These are phyloP conservation scores for Thalassiosira livingstoniorum DNA, from an alignment of 352 stramenopile species.

Conservation along the genomic window DNA sequence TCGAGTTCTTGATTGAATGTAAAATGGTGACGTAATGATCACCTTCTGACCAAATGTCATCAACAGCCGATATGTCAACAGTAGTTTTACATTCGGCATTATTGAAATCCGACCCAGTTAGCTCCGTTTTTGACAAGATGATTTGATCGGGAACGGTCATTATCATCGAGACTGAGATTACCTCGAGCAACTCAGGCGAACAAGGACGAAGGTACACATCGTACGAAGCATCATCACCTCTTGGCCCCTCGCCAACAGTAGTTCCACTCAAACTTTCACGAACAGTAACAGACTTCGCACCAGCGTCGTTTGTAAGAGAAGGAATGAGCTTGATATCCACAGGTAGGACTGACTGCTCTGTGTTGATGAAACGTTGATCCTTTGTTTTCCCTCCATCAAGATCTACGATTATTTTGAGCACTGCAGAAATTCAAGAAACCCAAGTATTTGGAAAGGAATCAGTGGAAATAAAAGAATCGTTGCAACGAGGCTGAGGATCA, in stretches of 20 bases:
- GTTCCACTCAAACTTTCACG: constrained; percentile 31
- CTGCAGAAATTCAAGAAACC: no score
- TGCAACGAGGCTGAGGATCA: no score
- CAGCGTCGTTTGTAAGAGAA: constrained; percentile 27
- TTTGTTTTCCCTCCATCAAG: constrained; percentile 36
- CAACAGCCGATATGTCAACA: constrained; percentile 35
- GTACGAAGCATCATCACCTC: constrained; percentile 39
- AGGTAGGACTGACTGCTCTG: constrained; percentile 56
- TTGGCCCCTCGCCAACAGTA: constrained; percentile 45
- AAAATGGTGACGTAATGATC: constrained; percentile 56
- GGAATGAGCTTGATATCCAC: constrained; percentile 53
- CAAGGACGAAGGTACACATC: constrained; percentile 62
- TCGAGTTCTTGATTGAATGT: constrained; percentile 32
- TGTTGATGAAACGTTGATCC: constrained; percentile 43
- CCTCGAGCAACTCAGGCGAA: constrained; percentile 16
- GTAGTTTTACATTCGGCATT: constrained; percentile 48
- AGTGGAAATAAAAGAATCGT: no score
- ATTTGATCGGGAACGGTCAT: constrained; percentile 40
- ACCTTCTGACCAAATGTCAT: constrained; percentile 47
- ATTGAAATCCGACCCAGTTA: constrained; percentile 37
- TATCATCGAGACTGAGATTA: constrained; percentile 37
- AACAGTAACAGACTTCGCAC: constrained; percentile 52
- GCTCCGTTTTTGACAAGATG: constrained; percentile 10
- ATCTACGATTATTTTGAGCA: constrained; percentile 45
- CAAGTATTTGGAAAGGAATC: no score